Conservation (phyloP, 257 asterid species). For the Ophiorrhiza pumila region DNA sequence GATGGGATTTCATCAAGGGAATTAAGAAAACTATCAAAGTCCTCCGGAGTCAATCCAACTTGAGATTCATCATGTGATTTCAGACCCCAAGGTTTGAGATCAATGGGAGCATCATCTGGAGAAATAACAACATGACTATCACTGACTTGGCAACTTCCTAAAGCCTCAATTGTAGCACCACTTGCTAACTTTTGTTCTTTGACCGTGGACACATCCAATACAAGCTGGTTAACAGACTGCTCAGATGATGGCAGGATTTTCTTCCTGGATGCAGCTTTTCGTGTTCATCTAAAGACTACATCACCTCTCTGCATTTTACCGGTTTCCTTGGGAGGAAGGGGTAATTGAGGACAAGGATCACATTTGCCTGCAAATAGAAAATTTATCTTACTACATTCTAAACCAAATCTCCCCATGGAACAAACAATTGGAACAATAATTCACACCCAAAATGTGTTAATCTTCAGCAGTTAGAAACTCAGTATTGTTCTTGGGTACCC, state of each 20-base stretch:
- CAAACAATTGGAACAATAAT: too few species aligned
- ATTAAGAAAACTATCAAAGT: slow-evolving; percentile 34
- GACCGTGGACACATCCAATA: background rate
- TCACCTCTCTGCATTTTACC: background rate
- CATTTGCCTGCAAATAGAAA: slow-evolving; percentile 4
- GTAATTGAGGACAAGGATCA: background rate
- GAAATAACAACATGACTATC: background rate
- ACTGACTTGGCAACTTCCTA: background rate
- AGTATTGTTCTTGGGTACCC: too few species aligned
- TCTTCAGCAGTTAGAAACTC: background rate
- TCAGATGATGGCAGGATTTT: background rate
- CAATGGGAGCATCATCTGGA: slow-evolving; percentile 8
- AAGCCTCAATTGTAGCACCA: background rate
- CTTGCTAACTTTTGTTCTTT: background rate
- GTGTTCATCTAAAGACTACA: slow-evolving; percentile 1
- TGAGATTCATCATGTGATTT: slow-evolving; percentile 12
- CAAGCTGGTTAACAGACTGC: background rate
- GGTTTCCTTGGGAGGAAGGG: background rate
- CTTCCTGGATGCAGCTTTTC: background rate
- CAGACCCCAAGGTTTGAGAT: background rate
- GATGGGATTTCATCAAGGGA: slow-evolving; percentile 38
- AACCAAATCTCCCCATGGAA: background rate
- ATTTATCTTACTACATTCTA: background rate
- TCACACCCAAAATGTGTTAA: background rate
- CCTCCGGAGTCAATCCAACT: slow-evolving; percentile 21